phyloP scores from a whole-genome alignment of 2,329 filamentous ascomycete species.

The Colletotrichum sp. region DNA sequence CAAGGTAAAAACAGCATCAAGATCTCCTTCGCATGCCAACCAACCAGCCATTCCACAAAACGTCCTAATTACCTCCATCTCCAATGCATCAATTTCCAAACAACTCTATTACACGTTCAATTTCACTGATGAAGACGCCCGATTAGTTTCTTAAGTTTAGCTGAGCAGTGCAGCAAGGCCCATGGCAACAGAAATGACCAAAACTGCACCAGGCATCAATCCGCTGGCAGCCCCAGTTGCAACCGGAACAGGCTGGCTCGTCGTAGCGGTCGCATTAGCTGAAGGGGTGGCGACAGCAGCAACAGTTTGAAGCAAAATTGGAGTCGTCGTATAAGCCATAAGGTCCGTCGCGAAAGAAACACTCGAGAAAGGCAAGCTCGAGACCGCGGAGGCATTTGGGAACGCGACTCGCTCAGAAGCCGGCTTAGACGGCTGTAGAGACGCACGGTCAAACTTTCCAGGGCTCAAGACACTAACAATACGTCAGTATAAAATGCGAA shows the following conservation, averaged over 20 bases:
- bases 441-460: conserved; percentile 28
- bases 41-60: not conserved
- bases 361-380: conserved; percentile 29
- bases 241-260: not conserved
- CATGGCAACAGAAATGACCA: not conserved
- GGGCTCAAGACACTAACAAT: conserved; percentile 29
- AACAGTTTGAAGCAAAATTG: conserved; percentile 29
- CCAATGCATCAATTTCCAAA: not conserved
- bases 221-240: not conserved
- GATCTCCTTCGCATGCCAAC: not conserved
- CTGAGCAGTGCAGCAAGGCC: not conserved
- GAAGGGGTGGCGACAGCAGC: conserved; percentile 25
- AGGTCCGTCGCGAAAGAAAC: conserved; percentile 27
- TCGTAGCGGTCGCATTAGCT: not conserved
- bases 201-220: not conserved
- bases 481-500: not conserved
- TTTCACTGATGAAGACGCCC: not conserved
- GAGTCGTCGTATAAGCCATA: conserved; percentile 29
- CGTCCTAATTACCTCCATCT: not conserved
- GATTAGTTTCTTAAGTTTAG: not conserved
- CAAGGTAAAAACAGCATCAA: not conserved
- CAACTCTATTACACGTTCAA: fast-evolving
- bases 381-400: conserved; percentile 27
- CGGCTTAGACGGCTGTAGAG: conserved; percentile 25
- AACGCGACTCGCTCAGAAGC: conserved; percentile 31